Evolutionary conservation across 257 asterid genomes (phyloP), one percentile per base, ranked within the genome.

Genomic region (Capsicum rhomboideum): DNA sequence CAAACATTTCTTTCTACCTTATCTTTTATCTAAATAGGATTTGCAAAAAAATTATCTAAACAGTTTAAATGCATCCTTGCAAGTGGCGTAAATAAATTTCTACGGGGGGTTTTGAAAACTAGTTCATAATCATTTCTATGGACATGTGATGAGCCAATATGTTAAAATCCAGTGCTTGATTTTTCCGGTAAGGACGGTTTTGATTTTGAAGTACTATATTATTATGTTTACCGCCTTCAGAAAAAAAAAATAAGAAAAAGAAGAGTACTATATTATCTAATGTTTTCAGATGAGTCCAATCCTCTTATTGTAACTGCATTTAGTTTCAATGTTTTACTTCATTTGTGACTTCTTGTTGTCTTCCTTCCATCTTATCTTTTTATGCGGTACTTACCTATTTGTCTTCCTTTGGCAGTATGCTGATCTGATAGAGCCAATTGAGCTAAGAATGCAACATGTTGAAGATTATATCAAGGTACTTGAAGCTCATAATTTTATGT

Each of bases 381-480:
- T 28, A 34, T 79, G 49, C 84, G 28, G 1, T 12, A 74, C 6
- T 90, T 63, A 87, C 63, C 79, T 78, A 17, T 80, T 72, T 83
- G 37, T 64, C 78, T 72, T 46, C 53, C 50, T 17, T 85, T 79
- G 86, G 93, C 97, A 96, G 99, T 94, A 86, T 85, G 52, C 93
- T 49, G 72, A 90, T 80, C 88, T 96, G 79, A 96, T 96, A 82
- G 90, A 93, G 92, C 91, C 99, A 28, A 86, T 91, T 85, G 93
- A 34, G 46, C 91, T 84, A 81, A 90, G 99, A 89, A 91, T 88
- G 91, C 88, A 87, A 83, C 89, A 91, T 71, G 98, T 96, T 83
- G 88, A 91, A 88, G 93, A 90, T 49, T 96, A 87, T 89, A 92
- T 94, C 17, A 92, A 94, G 98, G 97, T 94, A 89, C 42, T 82